Base-by-base conservation (phyloP, 2,329 filamentous ascomycete genomes). In the Trichoderma koningiopsis region DNA sequence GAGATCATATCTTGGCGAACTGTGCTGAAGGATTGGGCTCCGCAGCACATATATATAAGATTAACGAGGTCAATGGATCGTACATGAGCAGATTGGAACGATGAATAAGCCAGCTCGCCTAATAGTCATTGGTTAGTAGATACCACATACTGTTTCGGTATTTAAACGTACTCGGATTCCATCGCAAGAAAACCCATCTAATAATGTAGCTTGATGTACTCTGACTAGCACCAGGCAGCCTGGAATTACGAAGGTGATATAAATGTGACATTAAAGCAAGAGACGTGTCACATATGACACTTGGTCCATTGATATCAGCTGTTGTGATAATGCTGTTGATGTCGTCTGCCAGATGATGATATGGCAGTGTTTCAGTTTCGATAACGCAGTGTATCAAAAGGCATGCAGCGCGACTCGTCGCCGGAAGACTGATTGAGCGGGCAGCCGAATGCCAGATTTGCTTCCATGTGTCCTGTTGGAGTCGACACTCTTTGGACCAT, bases 231-330 rank as follows among this genome's bases (percentile, higher is more conserved):
- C 87, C 90, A 1, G 92, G 91, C 56, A 91, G 88, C 74, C 90
- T 86, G 33, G 87, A 85, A 72, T 91, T 89, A 64, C 89, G 88
- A 52, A 89, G 82, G 68, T 89, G 86, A 43, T 96, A 83, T 53
- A 96, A 79, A 67, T 87, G 86, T 19, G 86, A 83, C 88, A 97
- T 92, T 52, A 99, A 79, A 2, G 85, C 83, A 22, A 95, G 82
- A 3, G 92, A 91, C 1, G 93, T 89, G 77, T 98, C 96, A n/a
- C 90, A 90, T 22, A 97, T 81, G 24, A 89, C 78, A 1, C 89
- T 88, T 8, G 96, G 95, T 0, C 94, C 94, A 76, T 91, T 95
- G 43, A 95, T 84, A 74, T 96, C 94, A 57, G 93, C 89, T 27
- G 91, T 91, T 5, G 89, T 87, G 13, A 96, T 84, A 70, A 97